Evolutionary conservation across 345 rosid genomes (phyloP).

Genomic region (Zanthoxylum bungeanum): DNA sequence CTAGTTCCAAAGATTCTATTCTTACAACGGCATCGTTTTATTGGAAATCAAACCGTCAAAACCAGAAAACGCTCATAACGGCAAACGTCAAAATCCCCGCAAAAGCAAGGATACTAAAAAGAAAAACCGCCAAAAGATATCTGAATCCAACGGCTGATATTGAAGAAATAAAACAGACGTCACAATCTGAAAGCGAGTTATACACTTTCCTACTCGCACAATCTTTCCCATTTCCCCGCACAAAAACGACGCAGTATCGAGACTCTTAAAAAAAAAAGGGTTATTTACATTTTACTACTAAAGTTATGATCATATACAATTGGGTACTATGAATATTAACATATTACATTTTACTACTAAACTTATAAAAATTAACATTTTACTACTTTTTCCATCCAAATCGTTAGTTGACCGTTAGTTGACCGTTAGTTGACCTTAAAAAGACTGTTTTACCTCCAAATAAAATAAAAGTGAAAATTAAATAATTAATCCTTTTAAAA

Average conservation of each 20-base stretch:
- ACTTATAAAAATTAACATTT: too few relatives aligned
- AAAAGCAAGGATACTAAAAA: not conserved
- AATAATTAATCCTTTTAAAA: too few relatives aligned
- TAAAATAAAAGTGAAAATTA: too few relatives aligned
- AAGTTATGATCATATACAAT: too few relatives aligned
- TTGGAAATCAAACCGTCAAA: not conserved
- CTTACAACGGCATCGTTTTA: not conserved
- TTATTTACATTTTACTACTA: too few relatives aligned
- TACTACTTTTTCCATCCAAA: too few relatives aligned
- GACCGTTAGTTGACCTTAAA: too few relatives aligned
- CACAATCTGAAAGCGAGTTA: not conserved
- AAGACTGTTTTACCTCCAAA: too few relatives aligned
- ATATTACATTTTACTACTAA: too few relatives aligned
- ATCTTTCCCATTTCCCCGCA: too few relatives aligned
- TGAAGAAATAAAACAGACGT: not conserved
- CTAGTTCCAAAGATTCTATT: not conserved
- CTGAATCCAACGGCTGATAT: slow-evolving; percentile 6
- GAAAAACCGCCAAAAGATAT: not conserved
- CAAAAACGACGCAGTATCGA: not conserved
- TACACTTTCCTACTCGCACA: not conserved
- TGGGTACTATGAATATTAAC: too few relatives aligned
- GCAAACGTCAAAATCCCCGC: not conserved
- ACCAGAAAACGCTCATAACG: not conserved
- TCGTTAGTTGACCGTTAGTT: too few relatives aligned
- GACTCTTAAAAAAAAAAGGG: not conserved